These are phyloP conservation scores for Azolla pinnata DNA, from an alignment of 75 land plant species.

Conservation along the genomic window DNA sequence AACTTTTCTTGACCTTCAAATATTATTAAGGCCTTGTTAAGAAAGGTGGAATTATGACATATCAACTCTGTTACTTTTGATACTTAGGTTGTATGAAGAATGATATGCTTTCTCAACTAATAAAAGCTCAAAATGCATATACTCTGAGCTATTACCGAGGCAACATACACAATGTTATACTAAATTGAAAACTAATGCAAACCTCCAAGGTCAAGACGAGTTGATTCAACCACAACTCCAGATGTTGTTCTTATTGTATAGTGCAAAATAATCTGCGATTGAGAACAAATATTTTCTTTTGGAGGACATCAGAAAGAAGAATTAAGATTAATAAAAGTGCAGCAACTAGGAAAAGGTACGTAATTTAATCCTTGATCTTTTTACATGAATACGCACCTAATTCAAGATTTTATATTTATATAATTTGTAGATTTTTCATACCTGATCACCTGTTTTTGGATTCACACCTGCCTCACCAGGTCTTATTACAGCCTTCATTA, in stretches of 20 bases:
- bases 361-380: neutral
- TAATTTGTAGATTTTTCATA: slow-evolving; percentile 8
- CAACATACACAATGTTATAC: neutral
- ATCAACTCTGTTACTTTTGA: no score
- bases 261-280: slow-evolving; percentile 62
- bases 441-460: slow-evolving; percentile 82
- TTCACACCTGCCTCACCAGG: slow-evolving; percentile 49
- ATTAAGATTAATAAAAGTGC: slow-evolving; percentile 4
- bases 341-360: neutral
- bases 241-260: slow-evolving; percentile 63
- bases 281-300: slow-evolving; percentile 3
- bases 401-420: no score
- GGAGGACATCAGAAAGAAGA: neutral
- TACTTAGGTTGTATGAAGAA: neutral
- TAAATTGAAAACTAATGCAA: slow-evolving; percentile 4
- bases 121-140: neutral
- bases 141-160: neutral
- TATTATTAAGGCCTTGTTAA: no score
- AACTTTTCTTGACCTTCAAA: no score
- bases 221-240: slow-evolving; percentile 72
- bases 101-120: neutral
- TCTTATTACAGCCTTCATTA: slow-evolving; percentile 79
- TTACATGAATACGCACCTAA: neutral
- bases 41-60: no score
- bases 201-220: slow-evolving; percentile 77